These are phyloP conservation scores for Yamadazyma nakazawae DNA, from an alignment of 805 yeast genomes.

Conservation along the genomic window DNA sequence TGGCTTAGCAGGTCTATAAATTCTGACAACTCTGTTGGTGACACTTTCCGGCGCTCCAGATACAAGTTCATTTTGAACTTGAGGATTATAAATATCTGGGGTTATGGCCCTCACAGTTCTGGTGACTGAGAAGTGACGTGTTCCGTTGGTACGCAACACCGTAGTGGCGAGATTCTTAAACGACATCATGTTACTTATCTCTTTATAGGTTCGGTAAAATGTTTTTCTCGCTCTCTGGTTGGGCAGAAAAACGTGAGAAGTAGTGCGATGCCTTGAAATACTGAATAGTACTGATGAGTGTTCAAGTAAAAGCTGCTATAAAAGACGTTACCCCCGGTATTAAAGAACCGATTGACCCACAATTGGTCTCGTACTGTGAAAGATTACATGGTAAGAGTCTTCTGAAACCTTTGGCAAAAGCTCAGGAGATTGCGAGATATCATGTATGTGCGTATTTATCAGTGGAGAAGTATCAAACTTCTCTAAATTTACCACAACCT, in stretches of 20 bases:
- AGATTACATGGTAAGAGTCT: slow-evolving; percentile 51
- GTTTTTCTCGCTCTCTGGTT: slow-evolving; percentile 14
- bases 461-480: slow-evolving; percentile 42
- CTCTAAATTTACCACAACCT: slow-evolving; percentile 48
- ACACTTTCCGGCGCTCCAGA: slow-evolving; percentile 79
- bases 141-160: neutral
- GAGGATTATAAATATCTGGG: slow-evolving; percentile 23
- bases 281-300: slow-evolving; percentile 9
- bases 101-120: slow-evolving; percentile 7
- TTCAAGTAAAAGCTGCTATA: slow-evolving; percentile 31
- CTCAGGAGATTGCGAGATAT: slow-evolving; percentile 61
- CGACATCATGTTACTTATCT: slow-evolving; percentile 1
- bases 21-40: slow-evolving; percentile 66
- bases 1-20: slow-evolving; percentile 70
- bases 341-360: slow-evolving; percentile 42
- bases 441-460: slow-evolving; percentile 68
- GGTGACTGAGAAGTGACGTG: slow-evolving; percentile 3
- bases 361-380: slow-evolving; percentile 31
- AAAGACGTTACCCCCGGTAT: slow-evolving; percentile 50
- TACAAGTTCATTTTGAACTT: slow-evolving; percentile 48
- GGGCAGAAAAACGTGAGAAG: slow-evolving; percentile 4
- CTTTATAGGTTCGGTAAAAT: neutral
- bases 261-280: slow-evolving; percentile 1
- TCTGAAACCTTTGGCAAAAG: slow-evolving; percentile 46
- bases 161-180: slow-evolving; percentile 3